Conservation (phyloP, 192 early-diverging fungal species). For the Backusella westeae region DNA sequence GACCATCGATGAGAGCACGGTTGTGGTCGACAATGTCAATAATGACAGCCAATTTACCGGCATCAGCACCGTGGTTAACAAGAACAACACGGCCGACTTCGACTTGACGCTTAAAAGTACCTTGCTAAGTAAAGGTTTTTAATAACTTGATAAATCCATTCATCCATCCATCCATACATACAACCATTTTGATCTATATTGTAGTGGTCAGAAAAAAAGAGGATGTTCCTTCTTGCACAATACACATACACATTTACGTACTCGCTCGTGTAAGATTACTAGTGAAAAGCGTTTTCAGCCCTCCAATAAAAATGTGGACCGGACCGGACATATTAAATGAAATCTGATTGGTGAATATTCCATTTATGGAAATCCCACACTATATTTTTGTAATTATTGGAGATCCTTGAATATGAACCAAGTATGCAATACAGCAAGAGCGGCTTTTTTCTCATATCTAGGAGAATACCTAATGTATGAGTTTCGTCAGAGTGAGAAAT, state of each 20-base stretch:
- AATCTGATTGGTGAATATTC: neutral
- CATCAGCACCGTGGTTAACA: conserved; percentile 89
- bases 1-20: conserved; percentile 96
- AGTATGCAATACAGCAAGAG: no score
- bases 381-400: no score
- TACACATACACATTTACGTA: neutral
- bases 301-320: neutral
- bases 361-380: neutral
- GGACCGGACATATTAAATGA: neutral
- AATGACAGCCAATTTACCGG: conserved; percentile 97
- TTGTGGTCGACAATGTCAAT: conserved; percentile 99
- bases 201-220: conserved; percentile 12
- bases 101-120: conserved; percentile 87
- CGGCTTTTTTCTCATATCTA: no score
- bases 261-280: no score
- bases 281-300: no score
- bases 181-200: conserved; percentile 20
- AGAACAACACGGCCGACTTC: conserved; percentile 99
- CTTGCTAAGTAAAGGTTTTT: conserved; percentile 21
- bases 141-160: neutral
- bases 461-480: neutral
- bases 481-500: no score
- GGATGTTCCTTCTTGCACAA: conserved; percentile 1
- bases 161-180: conserved; percentile 16
- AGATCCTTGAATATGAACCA: no score